These are phyloP conservation scores for Evansstolkia leycettana DNA, from an alignment of 495 filamentous ascomycete species.

Conservation along the genomic window DNA sequence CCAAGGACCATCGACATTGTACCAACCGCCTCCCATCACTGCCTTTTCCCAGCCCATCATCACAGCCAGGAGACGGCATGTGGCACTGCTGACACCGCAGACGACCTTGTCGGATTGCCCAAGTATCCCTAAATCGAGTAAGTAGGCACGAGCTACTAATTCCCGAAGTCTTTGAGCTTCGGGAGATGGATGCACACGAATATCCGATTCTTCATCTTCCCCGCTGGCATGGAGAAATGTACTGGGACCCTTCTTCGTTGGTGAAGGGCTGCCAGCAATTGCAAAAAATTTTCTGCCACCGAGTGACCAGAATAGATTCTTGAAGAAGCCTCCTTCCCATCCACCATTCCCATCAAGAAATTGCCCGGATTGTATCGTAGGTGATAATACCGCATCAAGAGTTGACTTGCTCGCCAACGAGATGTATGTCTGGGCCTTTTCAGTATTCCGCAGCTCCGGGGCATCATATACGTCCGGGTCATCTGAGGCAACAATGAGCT, in stretches of 20 bases:
- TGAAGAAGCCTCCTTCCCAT: constrained; percentile 68
- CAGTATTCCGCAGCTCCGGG: constrained; percentile 36
- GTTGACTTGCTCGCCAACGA: constrained; percentile 46
- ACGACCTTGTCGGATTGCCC: constrained; percentile 45
- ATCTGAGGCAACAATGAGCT: constrained; percentile 50
- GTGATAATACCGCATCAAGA: constrained; percentile 35
- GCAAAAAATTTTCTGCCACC: constrained; percentile 20
- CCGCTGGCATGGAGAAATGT: neutral
- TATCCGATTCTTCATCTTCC: constrained; percentile 2
- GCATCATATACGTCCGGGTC: constrained; percentile 53
- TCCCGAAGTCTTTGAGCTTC: constrained; percentile 45
- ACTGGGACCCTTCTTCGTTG: constrained; percentile 2
- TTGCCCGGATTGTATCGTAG: constrained; percentile 2
- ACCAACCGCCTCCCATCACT: constrained; percentile 44
- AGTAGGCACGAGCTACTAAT: constrained; percentile 56
- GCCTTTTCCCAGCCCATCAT: constrained; percentile 70
- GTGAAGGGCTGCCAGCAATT: constrained; percentile 2
- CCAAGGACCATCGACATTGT: constrained; percentile 59
- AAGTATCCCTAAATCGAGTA: constrained; percentile 59
- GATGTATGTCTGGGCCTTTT: constrained; percentile 52
- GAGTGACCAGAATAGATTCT: constrained; percentile 55
- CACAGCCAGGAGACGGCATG: constrained; percentile 57
- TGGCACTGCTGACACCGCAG: constrained; percentile 52
- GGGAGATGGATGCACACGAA: constrained; percentile 25
- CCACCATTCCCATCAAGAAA: constrained; percentile 46